phyloP scores from a whole-genome alignment of 495 filamentous ascomycete species.

The Aspergillus carlsbadensis region DNA sequence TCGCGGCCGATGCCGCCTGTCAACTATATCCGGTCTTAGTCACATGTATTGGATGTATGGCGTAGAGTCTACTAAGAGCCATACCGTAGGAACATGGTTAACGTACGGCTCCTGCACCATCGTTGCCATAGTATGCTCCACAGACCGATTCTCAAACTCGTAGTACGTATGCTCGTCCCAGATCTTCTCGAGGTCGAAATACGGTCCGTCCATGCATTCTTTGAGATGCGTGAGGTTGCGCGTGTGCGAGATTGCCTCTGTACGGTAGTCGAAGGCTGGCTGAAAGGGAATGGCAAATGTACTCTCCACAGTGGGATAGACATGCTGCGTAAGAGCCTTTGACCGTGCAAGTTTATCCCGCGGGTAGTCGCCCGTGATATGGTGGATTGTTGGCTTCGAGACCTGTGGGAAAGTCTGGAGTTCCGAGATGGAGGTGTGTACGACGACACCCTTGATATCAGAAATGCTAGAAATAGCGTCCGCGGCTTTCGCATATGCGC shows the following conservation, averaged over 20 bases:
- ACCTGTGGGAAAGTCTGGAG: no score
- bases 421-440: no score
- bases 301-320: no score
- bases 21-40: slow-evolving; percentile 28
- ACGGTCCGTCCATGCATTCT: slow-evolving; percentile 31
- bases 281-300: no score
- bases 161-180: slow-evolving; percentile 56
- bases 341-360: no score
- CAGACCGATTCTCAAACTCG: slow-evolving; percentile 40
- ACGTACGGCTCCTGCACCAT: slow-evolving; percentile 61
- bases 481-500: no score
- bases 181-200: slow-evolving; percentile 59
- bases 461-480: no score
- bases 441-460: no score
- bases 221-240: slow-evolving; percentile 35
- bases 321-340: no score
- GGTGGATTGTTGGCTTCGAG: no score
- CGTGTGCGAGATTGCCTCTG: slow-evolving; percentile 24
- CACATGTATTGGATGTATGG: neutral
- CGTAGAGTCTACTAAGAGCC: neutral
- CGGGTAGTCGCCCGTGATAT: no score
- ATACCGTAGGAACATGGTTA: slow-evolving; percentile 56
- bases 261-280: no score
- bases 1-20: slow-evolving; percentile 71
- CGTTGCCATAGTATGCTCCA: slow-evolving; percentile 49